A percentile compares a stretch with the other conserved stretches of the same genome.
phyloP scores from a whole-genome alignment of 2,329 filamentous ascomycete genomes.

The Neonectria sp. region DNA sequence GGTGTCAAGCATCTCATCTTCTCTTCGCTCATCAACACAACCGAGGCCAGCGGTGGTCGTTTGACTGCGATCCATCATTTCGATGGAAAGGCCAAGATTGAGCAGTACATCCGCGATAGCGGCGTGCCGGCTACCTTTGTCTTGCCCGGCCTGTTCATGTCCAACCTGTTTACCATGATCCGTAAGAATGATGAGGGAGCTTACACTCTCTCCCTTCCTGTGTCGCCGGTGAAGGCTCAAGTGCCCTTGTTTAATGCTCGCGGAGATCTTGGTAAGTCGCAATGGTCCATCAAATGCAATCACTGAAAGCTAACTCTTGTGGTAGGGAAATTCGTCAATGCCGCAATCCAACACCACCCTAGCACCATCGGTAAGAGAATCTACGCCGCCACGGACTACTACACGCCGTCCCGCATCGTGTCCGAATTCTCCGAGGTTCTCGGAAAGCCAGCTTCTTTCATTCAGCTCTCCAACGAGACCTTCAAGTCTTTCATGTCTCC shows the following conservation, averaged over 20 bases:
- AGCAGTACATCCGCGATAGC: constrained; percentile 68
- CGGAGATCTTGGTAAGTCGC: constrained; percentile 58
- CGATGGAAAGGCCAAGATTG: constrained; percentile 70
- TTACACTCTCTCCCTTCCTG: constrained; percentile 49
- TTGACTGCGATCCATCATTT: constrained; percentile 64
- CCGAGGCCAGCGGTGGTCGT: constrained; percentile 54
- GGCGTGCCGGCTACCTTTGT: constrained; percentile 67
- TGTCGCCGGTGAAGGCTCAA: constrained; percentile 49
- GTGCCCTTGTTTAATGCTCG: constrained; percentile 57
- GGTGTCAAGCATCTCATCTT: constrained; percentile 64
- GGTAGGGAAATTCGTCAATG: constrained; percentile 49
- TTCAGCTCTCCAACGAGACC: constrained; percentile 50
- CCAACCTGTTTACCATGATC: constrained; percentile 57
- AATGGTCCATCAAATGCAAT: neutral
- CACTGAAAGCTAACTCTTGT: rapidly evolving
- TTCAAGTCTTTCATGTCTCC: constrained; percentile 55
- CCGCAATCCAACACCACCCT: constrained; percentile 51
- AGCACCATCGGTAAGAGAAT: constrained; percentile 50
- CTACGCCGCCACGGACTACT: constrained; percentile 55
- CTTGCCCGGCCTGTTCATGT: constrained; percentile 68
- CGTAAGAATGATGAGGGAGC: constrained; percentile 49
- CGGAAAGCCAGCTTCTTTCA: constrained; percentile 51
- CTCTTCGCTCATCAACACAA: constrained; percentile 60
- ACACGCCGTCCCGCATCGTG: constrained; percentile 50
- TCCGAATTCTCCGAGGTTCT: constrained; percentile 53